Percentiles rank a stretch among this genome's conserved stretches.
Conservation (phyloP, 768 basidiomycete species). For the Amanita rubescens region DNA sequence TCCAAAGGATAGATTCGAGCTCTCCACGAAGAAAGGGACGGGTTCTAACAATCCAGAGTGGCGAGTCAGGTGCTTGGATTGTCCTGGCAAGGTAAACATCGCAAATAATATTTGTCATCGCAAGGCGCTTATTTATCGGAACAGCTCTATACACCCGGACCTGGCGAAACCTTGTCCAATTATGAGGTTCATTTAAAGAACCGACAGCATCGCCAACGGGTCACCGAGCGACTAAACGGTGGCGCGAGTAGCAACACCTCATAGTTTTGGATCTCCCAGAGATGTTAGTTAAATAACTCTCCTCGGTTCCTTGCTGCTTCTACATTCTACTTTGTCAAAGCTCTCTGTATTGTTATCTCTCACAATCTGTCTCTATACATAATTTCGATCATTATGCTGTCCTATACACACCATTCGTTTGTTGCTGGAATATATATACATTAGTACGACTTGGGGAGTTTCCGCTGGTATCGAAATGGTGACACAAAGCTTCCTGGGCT, state of each 20-base stretch:
- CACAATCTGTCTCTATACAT: slow-evolving; percentile 18
- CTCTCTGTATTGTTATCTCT: slow-evolving; percentile 31
- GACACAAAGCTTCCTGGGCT: not conserved
- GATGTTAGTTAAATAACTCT: slow-evolving; percentile 6
- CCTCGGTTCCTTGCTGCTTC: slow-evolving; percentile 5
- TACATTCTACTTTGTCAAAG: slow-evolving; percentile 15
- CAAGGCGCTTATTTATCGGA: not conserved
- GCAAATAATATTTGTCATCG: slow-evolving; percentile 9
- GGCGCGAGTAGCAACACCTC: slow-evolving; percentile 1
- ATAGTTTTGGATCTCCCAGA: slow-evolving; percentile 3
- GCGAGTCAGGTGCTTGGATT: slow-evolving; percentile 87
- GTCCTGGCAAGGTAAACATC: slow-evolving; percentile 90
- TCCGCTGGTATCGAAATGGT: not conserved
- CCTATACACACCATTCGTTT: slow-evolving; percentile 1
- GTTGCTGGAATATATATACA: slow-evolving; percentile 3
- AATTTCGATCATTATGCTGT: slow-evolving; percentile 5
- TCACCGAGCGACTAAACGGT: slow-evolving; percentile 43
- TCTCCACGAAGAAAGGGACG: slow-evolving; percentile 54
- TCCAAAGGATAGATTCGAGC: slow-evolving; percentile 77
- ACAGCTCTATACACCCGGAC: slow-evolving; percentile 87
- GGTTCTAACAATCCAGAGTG: slow-evolving; percentile 65
- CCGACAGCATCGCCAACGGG: slow-evolving; percentile 68
- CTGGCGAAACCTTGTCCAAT: slow-evolving; percentile 78
- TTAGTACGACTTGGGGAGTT: not conserved
- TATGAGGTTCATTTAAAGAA: slow-evolving; percentile 93